phyloP scores from a whole-genome alignment of 805 yeast genomes.

The Candida andamanensis region DNA sequence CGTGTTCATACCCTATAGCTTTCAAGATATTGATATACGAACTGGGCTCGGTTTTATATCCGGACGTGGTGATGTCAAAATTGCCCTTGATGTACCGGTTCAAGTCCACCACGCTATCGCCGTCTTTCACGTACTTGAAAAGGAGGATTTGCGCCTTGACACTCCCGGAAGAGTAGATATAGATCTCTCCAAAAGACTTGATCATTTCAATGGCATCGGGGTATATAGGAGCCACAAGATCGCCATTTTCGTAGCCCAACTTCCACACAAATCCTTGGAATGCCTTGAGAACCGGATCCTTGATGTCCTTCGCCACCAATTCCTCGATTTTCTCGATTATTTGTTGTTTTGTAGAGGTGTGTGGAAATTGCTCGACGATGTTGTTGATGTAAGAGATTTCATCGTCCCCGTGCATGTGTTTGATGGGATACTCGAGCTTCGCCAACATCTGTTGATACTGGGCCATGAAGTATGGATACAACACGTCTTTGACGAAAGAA shows the following conservation, averaged over 20 bases:
- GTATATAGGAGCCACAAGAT: slow-evolving; percentile 71
- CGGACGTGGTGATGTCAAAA: slow-evolving; percentile 82
- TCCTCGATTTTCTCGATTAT: slow-evolving; percentile 46
- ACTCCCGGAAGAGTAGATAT: slow-evolving; percentile 86
- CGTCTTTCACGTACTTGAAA: slow-evolving; percentile 54
- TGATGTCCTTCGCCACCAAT: slow-evolving; percentile 63
- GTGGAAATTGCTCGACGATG: slow-evolving; percentile 45
- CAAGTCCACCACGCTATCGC: slow-evolving; percentile 40
- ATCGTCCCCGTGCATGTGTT: slow-evolving; percentile 8
- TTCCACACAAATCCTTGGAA: slow-evolving; percentile 85
- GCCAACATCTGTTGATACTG: slow-evolving; percentile 41
- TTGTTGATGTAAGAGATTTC: slow-evolving; percentile 15
- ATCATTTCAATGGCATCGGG: slow-evolving; percentile 64
- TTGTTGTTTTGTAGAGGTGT: slow-evolving; percentile 18
- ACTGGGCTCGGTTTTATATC: slow-evolving; percentile 52
- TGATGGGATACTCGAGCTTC: slow-evolving; percentile 27
- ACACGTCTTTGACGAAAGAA: slow-evolving; percentile 71
- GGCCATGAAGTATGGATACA: slow-evolving; percentile 70
- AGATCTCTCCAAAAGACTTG: slow-evolving; percentile 43
- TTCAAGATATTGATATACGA: slow-evolving; percentile 58
- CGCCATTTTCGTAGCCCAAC: slow-evolving; percentile 72
- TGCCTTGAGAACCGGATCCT: slow-evolving; percentile 70
- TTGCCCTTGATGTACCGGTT: slow-evolving; percentile 56
- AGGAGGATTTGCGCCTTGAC: slow-evolving; percentile 80
- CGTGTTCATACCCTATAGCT: slow-evolving; percentile 30